phyloP scores from a whole-genome alignment of 345 rosid species.

The Populus simonii region DNA sequence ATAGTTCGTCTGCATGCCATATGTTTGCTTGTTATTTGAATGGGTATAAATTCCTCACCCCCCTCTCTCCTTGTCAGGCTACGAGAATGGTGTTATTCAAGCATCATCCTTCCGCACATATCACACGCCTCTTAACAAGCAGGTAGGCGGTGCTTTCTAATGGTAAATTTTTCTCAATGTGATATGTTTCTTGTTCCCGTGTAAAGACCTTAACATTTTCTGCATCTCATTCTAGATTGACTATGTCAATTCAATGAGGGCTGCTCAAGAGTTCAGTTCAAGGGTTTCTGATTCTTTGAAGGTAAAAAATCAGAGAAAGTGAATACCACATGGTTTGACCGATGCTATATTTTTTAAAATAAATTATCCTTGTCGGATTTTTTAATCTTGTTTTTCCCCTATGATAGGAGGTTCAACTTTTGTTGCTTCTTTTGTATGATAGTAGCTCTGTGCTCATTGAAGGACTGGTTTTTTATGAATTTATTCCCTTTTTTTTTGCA shows the following conservation, averaged over 20 bases:
- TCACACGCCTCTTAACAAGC: constrained; percentile 93
- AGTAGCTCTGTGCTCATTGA: background rate
- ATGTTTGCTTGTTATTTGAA: background rate
- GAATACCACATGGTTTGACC: background rate
- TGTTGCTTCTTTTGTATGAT: constrained; percentile 2
- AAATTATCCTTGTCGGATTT: background rate
- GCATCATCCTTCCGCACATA: constrained; percentile 99
- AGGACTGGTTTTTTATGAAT: background rate
- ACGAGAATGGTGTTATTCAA: constrained; percentile 64
- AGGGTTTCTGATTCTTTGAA: constrained; percentile 73
- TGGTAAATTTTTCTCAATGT: constrained; percentile 6
- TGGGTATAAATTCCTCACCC: background rate
- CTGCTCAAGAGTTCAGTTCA: constrained; percentile 80
- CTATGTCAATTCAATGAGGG: constrained; percentile 86
- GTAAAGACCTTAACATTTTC: constrained; percentile 2
- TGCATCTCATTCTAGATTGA: constrained; percentile 49
- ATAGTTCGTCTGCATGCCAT: background rate
- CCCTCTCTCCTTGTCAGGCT: constrained; percentile 46
- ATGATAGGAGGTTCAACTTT: background rate
- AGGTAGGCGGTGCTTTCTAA: constrained; percentile 43
- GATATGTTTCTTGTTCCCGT: constrained; percentile 7
- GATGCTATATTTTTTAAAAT: background rate
- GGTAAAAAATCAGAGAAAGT: constrained; percentile 37
- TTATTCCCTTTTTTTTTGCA: background rate
- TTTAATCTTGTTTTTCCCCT: background rate